Percentiles rank a stretch among this genome's conserved stretches.
These are phyloP conservation scores for Myriosclerotinia scirpicola DNA, from an alignment of 2,329 filamentous ascomycete genomes.

Conservation along the genomic window DNA sequence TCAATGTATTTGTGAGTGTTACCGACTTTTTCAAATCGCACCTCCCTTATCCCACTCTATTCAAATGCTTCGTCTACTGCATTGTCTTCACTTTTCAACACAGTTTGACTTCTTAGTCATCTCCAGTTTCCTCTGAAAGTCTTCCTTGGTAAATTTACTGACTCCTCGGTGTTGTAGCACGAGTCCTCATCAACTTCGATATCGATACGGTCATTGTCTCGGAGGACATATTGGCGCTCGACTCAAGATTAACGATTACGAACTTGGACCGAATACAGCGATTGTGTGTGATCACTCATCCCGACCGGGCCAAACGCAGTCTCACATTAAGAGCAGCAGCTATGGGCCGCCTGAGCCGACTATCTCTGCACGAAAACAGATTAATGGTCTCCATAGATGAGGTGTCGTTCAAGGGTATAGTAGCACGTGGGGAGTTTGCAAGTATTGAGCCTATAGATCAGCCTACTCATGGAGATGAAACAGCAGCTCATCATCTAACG, in stretches of 20 bases:
- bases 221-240: not conserved
- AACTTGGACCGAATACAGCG: not conserved
- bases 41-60: not conserved
- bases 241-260: not conserved
- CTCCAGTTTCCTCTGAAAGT: not conserved
- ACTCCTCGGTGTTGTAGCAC: not conserved
- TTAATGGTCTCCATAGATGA: too few species aligned
- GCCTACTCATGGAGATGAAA: too few species aligned
- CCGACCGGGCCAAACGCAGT: not conserved
- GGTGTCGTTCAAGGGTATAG: not conserved
- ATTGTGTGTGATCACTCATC: not conserved
- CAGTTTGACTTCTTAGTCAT: not conserved
- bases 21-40: not conserved
- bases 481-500: too few species aligned
- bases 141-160: not conserved
- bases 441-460: too few species aligned
- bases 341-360: not conserved
- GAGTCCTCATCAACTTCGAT: not conserved
- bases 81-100: not conserved
- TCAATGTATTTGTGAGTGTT: not conserved
- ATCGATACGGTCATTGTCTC: conserved; percentile 2
- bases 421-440: too few species aligned
- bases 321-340: too few species aligned
- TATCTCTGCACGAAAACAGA: not conserved
- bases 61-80: not conserved